Conservation (phyloP, 2,329 filamentous ascomycete species). For the Chalaropsis thielavioides region DNA sequence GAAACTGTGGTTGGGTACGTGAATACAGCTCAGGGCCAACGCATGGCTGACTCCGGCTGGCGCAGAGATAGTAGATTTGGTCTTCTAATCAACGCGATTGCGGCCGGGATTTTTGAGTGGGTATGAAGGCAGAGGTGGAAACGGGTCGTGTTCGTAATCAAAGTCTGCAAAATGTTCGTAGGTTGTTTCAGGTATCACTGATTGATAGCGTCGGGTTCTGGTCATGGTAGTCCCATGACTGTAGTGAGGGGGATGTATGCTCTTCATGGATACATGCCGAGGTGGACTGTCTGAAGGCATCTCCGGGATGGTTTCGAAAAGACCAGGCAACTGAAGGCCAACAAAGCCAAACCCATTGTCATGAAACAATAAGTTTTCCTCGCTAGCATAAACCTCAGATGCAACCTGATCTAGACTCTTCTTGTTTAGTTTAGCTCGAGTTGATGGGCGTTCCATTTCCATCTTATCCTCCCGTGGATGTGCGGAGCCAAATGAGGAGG, state of each 20-base stretch:
- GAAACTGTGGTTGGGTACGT: not conserved
- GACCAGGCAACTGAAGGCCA: slow-evolving; percentile 25
- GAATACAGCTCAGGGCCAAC: not conserved
- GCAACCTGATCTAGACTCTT: slow-evolving; percentile 8
- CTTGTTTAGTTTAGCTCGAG: not conserved
- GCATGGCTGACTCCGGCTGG: not conserved
- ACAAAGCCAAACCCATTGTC: slow-evolving; percentile 25
- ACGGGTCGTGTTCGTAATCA: slow-evolving; percentile 11
- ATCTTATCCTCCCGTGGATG: not conserved
- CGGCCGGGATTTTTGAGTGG: not conserved
- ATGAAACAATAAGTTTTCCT: slow-evolving; percentile 28
- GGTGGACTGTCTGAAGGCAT: slow-evolving; percentile 14
- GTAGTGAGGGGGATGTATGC: not conserved
- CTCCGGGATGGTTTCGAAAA: slow-evolving; percentile 20
- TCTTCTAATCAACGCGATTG: not conserved
- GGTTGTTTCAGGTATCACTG: not conserved
- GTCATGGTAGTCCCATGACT: not conserved
- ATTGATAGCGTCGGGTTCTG: not conserved
- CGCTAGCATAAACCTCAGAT: slow-evolving; percentile 19
- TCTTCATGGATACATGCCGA: slow-evolving; percentile 9
- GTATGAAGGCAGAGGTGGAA: slow-evolving; percentile 1
- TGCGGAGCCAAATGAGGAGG: not conserved
- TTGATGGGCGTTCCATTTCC: not conserved
- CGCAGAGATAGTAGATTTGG: not conserved
- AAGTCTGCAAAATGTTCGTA: slow-evolving; percentile 15